Evolutionary conservation across 768 basidiomycete genomes (phyloP).

Genomic region (Xerocomus potaroensis): DNA sequence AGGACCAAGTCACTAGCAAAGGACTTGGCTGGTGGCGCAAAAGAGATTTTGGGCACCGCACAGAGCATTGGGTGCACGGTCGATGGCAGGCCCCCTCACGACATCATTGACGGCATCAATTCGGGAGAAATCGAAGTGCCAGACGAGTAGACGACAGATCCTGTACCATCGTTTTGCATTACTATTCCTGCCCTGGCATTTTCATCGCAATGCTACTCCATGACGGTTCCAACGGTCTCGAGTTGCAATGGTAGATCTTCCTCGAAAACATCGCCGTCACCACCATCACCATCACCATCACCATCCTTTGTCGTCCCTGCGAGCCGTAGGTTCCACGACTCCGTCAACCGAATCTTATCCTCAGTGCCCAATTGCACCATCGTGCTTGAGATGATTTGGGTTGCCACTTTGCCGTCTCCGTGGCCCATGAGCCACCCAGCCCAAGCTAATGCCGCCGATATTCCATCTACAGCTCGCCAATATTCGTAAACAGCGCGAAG

Average conservation of each 20-base stretch:
- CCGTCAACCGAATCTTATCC: constrained; percentile 33
- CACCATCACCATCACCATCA: too few species aligned
- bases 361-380: constrained; percentile 23
- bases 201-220: neutral
- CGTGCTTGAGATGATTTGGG: constrained; percentile 33
- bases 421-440: constrained; percentile 43
- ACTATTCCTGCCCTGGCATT: too few species aligned
- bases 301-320: constrained; percentile 9
- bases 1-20: constrained; percentile 91
- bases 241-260: constrained; percentile 12
- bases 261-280: constrained; percentile 6
- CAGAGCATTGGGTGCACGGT: constrained; percentile 97
- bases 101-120: constrained; percentile 85
- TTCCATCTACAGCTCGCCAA: constrained; percentile 39
- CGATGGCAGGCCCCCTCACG: constrained; percentile 89
- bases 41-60: constrained; percentile 98
- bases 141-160: constrained; percentile 56
- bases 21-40: constrained; percentile 80
- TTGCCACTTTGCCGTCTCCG: constrained; percentile 40
- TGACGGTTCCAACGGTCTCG: constrained; percentile 10
- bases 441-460: constrained; percentile 41
- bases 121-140: constrained; percentile 83
- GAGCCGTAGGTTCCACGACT: constrained; percentile 31
- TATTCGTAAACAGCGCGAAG: constrained; percentile 34
- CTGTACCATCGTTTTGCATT: constrained; percentile 19